Evolutionary conservation across 148 eudicot genomes (phyloP), one percentile per base, ranked within the genome.

Genomic region (Agrostemma githago): DNA sequence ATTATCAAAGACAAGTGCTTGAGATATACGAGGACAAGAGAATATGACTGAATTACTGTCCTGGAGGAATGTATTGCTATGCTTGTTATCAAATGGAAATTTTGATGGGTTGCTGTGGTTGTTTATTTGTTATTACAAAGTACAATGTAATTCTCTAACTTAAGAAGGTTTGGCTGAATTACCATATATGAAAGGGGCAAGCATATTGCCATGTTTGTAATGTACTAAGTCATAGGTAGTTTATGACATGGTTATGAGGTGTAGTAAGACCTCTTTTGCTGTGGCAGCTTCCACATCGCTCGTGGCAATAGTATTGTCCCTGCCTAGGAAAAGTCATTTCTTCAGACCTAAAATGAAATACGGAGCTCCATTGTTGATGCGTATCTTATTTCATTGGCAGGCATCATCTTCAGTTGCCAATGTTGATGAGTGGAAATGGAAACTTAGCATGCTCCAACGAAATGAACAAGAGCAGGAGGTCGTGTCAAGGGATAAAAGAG

Each of bases 361-460:
- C 20, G 40, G 40, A 69, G 37, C 34, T 44, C 37, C 41, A 20
- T 62, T 38, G 44, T 53, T 70, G 11, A 53, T 58, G 40, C 51
- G 46, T 16, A 34, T 74, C 20, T 17, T 42, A 48, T 76, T 67
- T 76, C 77, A 76, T 69, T 79, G 77, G 68, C 68, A 90, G 99
- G 96, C 91, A 44, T 89, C 99, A 39, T 92, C 99, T 68, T 92
- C 99, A 3, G 97, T 92, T 81, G 96, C 94, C 67, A 96, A 96
- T 74, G 82, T 96, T 76, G 99, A 96, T 78, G 96, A 92, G 83
- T 96, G 99, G 99, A 96, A 90, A 85, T 92, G 97, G 97, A 96
- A 96, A 76, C 96, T 96, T 78, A 88, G 91, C 84, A 77, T 88
- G 90, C 84, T 96, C 73, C 86, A 81, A 67, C 92, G 88, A 48